Conservation (phyloP, 2,329 filamentous ascomycete species). For the Venturia oleaginea region DNA sequence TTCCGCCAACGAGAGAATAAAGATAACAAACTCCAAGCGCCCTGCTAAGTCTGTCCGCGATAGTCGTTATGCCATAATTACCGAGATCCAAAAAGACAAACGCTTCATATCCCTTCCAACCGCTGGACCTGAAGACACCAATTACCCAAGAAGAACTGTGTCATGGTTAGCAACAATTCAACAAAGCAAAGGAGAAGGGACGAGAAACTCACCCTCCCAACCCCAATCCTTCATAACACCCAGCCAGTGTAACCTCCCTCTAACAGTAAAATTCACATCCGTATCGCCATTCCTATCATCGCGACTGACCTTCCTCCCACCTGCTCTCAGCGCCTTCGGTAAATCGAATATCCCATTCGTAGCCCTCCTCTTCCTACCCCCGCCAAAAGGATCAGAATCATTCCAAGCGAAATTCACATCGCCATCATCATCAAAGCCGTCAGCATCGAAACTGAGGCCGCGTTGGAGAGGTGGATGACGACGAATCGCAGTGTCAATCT, state of each 20-base stretch:
- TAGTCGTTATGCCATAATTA: neutral
- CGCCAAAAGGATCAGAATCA: slow-evolving; percentile 6
- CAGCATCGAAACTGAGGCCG: slow-evolving; percentile 14
- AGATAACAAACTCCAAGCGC: neutral
- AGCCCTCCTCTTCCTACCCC: slow-evolving; percentile 12
- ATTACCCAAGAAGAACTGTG: slow-evolving; percentile 33
- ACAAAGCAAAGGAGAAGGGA: neutral
- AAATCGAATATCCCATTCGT: slow-evolving; percentile 18
- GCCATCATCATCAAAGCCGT: neutral
- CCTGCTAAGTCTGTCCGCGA: slow-evolving; percentile 10
- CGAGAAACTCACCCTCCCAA: slow-evolving; percentile 55
- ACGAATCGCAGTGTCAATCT: slow-evolving; percentile 17
- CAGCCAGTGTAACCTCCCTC: slow-evolving; percentile 58
- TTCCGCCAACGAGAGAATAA: neutral
- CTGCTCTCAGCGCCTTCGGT: slow-evolving; percentile 14
- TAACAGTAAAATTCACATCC: slow-evolving; percentile 54
- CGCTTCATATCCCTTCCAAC: neutral
- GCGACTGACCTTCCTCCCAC: slow-evolving; percentile 11
- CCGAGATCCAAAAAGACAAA: neutral
- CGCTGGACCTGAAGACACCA: neutral
- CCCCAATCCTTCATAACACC: slow-evolving; percentile 63
- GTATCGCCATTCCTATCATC: slow-evolving; percentile 30
- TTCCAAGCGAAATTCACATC: slow-evolving; percentile 8
- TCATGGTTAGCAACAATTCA: neutral
- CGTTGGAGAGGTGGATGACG: slow-evolving; percentile 15